These are phyloP conservation scores for Trichoderma brevicompactum DNA, from an alignment of 2,329 filamentous ascomycete species.

Conservation along the genomic window DNA sequence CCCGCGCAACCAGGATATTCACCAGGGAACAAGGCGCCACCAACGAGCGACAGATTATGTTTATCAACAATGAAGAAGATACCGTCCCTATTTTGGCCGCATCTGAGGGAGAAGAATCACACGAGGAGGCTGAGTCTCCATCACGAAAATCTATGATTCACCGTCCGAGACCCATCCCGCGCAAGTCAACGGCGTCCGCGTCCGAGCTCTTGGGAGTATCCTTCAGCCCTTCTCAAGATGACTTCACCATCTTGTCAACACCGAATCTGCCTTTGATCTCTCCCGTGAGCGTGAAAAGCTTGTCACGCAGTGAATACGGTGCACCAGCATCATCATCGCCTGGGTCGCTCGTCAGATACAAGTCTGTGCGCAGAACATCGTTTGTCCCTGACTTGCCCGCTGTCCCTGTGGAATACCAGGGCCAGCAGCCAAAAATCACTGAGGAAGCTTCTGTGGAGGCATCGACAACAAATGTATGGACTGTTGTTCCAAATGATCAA, in stretches of 20 bases:
- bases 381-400: slow-evolving; percentile 17
- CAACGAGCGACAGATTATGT: slow-evolving; percentile 56
- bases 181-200: slow-evolving; percentile 46
- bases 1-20: slow-evolving; percentile 41
- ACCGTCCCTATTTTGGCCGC: neutral
- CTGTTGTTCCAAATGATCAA: slow-evolving; percentile 21
- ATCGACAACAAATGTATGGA: neutral
- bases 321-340: slow-evolving; percentile 14
- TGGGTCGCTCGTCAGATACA: slow-evolving; percentile 3
- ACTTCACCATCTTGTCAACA: neutral
- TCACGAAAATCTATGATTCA: slow-evolving; percentile 52
- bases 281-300: slow-evolving; percentile 11
- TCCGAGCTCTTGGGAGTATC: neutral
- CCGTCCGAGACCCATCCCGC: slow-evolving; percentile 60
- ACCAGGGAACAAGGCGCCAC: slow-evolving; percentile 36
- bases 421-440: slow-evolving; percentile 5
- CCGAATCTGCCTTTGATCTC: slow-evolving; percentile 10
- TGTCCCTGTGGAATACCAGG: slow-evolving; percentile 21
- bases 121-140: slow-evolving; percentile 7
- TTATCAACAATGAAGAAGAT: slow-evolving; percentile 57
- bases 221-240: neutral
- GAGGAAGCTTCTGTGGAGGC: neutral
- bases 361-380: slow-evolving; percentile 23
- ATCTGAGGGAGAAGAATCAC: slow-evolving; percentile 39
- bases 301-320: slow-evolving; percentile 7